These are phyloP conservation scores for Diplotaxis tenuifolia DNA, from an alignment of 345 rosid genomes.

Conservation along the genomic window DNA sequence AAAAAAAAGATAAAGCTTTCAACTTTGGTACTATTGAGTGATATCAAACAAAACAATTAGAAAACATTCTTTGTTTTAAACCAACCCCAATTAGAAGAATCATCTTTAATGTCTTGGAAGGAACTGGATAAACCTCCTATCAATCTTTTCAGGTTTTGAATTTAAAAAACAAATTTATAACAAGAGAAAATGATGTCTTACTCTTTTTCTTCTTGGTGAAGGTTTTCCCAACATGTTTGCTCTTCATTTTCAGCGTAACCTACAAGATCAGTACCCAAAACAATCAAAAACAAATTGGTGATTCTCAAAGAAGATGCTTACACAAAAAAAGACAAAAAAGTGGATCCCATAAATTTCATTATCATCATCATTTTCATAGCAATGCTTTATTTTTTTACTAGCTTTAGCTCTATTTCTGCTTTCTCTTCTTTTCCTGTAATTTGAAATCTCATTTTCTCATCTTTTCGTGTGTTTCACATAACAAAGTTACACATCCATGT, in stretches of 20 bases:
- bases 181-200: constrained; percentile 40
- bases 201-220: constrained; percentile 99
- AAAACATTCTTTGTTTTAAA: constrained; percentile 20
- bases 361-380: constrained; percentile 28
- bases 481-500: constrained; percentile 36
- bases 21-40: not conserved
- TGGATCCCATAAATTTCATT: constrained; percentile 33
- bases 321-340: constrained; percentile 26
- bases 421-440: constrained; percentile 39
- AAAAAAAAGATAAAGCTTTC: constrained; percentile 35
- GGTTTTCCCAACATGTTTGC: constrained; percentile 93
- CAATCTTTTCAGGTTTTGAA: constrained; percentile 9
- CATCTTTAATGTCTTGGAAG: constrained; percentile 3
- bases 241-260: constrained; percentile 99
- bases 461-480: constrained; percentile 29
- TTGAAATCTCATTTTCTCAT: constrained; percentile 18
- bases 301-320: constrained; percentile 17
- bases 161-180: not conserved
- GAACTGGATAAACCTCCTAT: not conserved
- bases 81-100: constrained; percentile 12
- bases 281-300: not conserved
- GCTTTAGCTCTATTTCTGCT: constrained; percentile 33
- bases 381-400: not conserved
- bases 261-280: constrained; percentile 32
- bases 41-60: constrained; percentile 9